Base-by-base conservation (phyloP, 805 yeast species). In the Teunomyces lycoperdinae region DNA sequence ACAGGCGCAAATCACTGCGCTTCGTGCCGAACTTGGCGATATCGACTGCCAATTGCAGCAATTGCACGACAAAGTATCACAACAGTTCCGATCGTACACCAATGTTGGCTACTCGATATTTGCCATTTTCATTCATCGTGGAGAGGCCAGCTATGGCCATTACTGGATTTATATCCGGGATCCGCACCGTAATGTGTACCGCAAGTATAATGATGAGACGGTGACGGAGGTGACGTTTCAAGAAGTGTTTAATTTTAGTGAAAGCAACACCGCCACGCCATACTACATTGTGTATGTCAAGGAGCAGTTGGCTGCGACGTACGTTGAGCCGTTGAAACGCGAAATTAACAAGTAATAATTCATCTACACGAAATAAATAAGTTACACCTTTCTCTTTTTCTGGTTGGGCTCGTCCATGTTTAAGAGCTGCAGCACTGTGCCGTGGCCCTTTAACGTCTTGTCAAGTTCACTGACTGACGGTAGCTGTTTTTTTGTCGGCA, bases 81-180 rank as follows among this genome's bases (percentile, higher is more conserved):
- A 64, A 28, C 94, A 87, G 55, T 94, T 87, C 61, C 73, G 74
- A 14, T 71, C 73, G 6, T 79, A 86, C 67, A 78, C 75, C 44
- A 67, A 75, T 43, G 76, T 84, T 27, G 96, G 91, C 0, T 94
- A 92, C 66, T 77, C 87, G 0, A 75, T 94, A 9, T 92, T 91
- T 70, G 96, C 98, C 0, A 84, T 92, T 5, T 94, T 94, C 61
- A 89, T 94, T 42, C 99, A 94, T 64, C 74, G 97, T 44, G 99
- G 99, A 5, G 95, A 90, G 58, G 98, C 97, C 0, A 84, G 89
- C 44, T 92, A 88, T 61, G 99, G 99, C 2, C 99, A 94, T 66
- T 94, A 94, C 66, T 94, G 98, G 97, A 80, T 92, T 13, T 94
- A 92, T 62, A 91, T 94, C 52, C 81, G 80, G 50, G 98, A 94